Percentiles rank a stretch among this genome's conserved stretches.
These are phyloP conservation scores for Spizellomyces sp. DNA, from an alignment of 192 early-diverging fungal genomes.

Conservation along the genomic window DNA sequence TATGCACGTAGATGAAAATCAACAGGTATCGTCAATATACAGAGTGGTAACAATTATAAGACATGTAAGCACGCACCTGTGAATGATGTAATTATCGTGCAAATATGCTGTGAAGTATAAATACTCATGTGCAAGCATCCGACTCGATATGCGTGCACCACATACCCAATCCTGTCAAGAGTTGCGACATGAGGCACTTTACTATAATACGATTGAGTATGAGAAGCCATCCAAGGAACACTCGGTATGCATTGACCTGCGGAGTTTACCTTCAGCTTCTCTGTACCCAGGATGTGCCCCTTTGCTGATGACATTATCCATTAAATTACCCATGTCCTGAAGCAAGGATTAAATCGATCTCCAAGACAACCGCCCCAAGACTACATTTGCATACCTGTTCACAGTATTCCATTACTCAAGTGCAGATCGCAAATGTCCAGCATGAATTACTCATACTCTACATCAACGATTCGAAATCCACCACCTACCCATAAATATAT, in stretches of 20 bases:
- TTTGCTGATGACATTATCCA: conserved; percentile 43
- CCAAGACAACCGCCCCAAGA: background rate
- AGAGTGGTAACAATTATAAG: too few species aligned
- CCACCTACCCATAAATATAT: conserved; percentile 69
- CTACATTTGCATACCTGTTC: conserved; percentile 59
- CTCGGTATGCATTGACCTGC: background rate
- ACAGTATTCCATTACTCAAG: conserved; percentile 83
- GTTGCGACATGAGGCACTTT: conserved; percentile 88
- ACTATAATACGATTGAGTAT: conserved; percentile 32
- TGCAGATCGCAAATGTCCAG: background rate
- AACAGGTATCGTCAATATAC: too few species aligned
- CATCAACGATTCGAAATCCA: background rate
- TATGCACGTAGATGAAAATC: too few species aligned
- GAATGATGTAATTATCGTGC: conserved; percentile 83
- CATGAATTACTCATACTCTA: conserved; percentile 14
- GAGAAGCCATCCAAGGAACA: too few species aligned
- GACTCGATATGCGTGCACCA: background rate
- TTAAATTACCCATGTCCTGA: conserved; percentile 54
- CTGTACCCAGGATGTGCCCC: conserved; percentile 13
- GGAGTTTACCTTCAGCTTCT: conserved; percentile 2
- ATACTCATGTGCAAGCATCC: background rate
- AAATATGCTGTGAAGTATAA: conserved; percentile 58
- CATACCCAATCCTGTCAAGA: conserved; percentile 77
- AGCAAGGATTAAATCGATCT: background rate
- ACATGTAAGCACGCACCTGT: conserved; percentile 45